These are phyloP conservation scores for Puya raimondii DNA, from an alignment of 176 grass and related monocot genomes.

Conservation along the genomic window DNA sequence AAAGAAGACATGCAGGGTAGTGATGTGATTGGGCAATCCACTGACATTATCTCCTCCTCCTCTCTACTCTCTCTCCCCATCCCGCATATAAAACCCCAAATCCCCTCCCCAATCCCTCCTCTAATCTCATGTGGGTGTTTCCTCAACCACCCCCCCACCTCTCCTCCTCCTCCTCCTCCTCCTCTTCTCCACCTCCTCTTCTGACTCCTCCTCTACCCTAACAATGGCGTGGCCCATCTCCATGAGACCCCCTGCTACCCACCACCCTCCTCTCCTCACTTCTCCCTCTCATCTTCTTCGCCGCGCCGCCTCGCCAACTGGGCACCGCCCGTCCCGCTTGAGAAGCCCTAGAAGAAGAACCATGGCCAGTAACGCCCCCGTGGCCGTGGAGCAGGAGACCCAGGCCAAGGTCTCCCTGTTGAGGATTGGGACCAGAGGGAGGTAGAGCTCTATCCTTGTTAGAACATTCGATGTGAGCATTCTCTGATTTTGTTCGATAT, in stretches of 20 bases:
- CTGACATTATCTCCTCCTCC: conserved; percentile 62
- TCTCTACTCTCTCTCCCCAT: conserved; percentile 8
- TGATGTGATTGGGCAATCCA: conserved; percentile 48
- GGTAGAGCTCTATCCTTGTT: conserved; percentile 26
- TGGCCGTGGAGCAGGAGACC: conserved; percentile 60
- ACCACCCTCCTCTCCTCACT: conserved; percentile 27
- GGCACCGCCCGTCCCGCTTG: neutral
- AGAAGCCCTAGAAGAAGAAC: conserved; percentile 24
- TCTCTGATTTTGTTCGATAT: neutral
- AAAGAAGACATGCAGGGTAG: neutral
- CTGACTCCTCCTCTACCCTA: neutral
- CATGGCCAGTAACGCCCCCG: conserved; percentile 41
- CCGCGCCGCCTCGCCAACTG: conserved; percentile 29
- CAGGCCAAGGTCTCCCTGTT: conserved; percentile 75
- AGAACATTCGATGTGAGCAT: neutral
- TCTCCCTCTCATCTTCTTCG: conserved; percentile 27
- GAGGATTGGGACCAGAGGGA: conserved; percentile 87
- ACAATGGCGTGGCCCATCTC: conserved; percentile 23
- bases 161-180: neutral
- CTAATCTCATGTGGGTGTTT: neutral
- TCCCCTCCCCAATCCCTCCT: conserved; percentile 5
- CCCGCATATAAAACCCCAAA: conserved; percentile 6
- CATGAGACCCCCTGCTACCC: conserved; percentile 36
- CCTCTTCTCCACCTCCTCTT: neutral
- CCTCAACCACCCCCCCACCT: neutral